phyloP scores from a whole-genome alignment of 1,139 yeast species.

The Debaryomyces sp. region DNA sequence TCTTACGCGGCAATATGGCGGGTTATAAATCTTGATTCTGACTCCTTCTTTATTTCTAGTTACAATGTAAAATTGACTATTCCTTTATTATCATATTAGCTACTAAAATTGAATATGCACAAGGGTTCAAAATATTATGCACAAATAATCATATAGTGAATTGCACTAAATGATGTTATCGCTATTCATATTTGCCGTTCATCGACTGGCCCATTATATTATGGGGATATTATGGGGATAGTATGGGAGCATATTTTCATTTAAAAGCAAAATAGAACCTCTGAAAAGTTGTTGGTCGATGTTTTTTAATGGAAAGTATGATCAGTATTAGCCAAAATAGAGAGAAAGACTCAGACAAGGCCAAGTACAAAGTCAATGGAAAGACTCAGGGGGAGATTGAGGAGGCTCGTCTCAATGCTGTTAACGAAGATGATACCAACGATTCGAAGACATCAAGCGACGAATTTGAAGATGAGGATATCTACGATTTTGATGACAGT shows the following conservation, averaged over 20 bases:
- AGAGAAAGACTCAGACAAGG: background rate
- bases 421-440: background rate
- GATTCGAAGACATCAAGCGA: conserved; percentile 2
- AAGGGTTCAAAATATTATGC: background rate
- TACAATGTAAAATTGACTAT: background rate
- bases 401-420: background rate
- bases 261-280: no score
- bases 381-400: background rate
- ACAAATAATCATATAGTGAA: background rate
- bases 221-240: no score
- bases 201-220: background rate
- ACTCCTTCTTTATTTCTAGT: background rate
- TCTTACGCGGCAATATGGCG: background rate
- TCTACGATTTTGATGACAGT: conserved; percentile 23
- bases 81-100: background rate
- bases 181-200: background rate
- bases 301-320: background rate
- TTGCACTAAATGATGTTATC: background rate
- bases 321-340: background rate
- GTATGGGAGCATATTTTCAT: background rate
- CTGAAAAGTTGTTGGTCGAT: background rate
- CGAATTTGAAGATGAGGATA: conserved; percentile 9
- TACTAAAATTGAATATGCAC: background rate
- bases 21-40: background rate
- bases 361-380: background rate